Percentiles rank a stretch among this genome's conserved stretches.
Evolutionary conservation across 2,329 filamentous ascomycete genomes (phyloP).

Genomic region (Penicillium occitanis): DNA sequence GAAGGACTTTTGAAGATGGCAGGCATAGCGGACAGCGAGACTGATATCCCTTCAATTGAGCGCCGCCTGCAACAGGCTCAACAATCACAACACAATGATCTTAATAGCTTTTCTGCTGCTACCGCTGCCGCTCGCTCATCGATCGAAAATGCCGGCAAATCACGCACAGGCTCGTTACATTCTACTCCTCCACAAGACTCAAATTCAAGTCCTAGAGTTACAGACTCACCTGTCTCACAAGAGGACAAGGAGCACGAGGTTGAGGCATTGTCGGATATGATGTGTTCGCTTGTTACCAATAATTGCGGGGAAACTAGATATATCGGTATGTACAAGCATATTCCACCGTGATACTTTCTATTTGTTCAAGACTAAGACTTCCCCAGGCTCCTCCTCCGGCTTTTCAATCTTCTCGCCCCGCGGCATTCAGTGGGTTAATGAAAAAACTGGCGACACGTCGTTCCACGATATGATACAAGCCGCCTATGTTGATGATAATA

Average conservation of each 20-base stretch:
- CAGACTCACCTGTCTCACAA: conserved; percentile 54
- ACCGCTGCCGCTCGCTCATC: conserved; percentile 20
- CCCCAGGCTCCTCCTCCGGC: conserved; percentile 82
- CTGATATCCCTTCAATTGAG: conserved; percentile 84
- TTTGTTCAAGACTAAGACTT: not conserved
- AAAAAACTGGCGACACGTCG: conserved; percentile 91
- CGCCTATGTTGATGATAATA: conserved; percentile 88
- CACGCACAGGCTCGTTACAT: conserved; percentile 39
- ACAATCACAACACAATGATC: conserved; percentile 28
- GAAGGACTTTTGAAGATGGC: conserved; percentile 85
- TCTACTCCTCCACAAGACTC: conserved; percentile 50
- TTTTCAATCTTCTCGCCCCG: conserved; percentile 99
- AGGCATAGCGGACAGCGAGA: conserved; percentile 71
- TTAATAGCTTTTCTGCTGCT: conserved; percentile 30
- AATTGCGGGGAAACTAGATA: conserved; percentile 93
- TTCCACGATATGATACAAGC: conserved; percentile 94
- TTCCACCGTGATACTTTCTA: not conserved
- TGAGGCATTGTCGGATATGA: conserved; percentile 91
- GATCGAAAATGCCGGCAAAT: conserved; percentile 30
- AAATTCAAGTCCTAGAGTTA: conserved; percentile 52
- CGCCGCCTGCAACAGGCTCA: conserved; percentile 61
- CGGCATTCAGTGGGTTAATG: conserved; percentile 97
- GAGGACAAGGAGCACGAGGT: conserved; percentile 67
- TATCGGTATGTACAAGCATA: conserved; percentile 63
- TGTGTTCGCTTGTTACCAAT: conserved; percentile 97